These are phyloP conservation scores for Paecilomyces fulvus DNA, from an alignment of 2,329 filamentous ascomycete genomes.

Conservation along the genomic window DNA sequence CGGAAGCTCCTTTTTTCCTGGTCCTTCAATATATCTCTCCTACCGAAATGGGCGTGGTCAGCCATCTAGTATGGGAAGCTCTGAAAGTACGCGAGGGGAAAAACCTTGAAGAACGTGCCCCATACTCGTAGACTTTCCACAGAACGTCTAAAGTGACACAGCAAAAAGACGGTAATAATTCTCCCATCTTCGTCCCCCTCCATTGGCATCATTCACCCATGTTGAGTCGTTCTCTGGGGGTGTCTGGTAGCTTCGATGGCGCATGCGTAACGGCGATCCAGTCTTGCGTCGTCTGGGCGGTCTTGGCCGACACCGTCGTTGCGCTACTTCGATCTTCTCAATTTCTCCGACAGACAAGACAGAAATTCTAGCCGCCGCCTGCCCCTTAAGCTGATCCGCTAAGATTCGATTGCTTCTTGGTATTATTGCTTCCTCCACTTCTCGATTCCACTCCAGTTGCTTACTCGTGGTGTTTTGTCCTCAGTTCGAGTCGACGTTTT, in stretches of 20 bases:
- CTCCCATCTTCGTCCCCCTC: not conserved
- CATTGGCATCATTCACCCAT: not conserved
- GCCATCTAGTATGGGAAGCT: not conserved
- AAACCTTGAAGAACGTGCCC: not conserved
- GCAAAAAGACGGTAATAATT: not conserved
- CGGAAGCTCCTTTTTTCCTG: too few relatives aligned
- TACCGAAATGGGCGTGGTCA: not conserved
- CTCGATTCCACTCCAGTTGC: not conserved
- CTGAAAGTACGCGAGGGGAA: not conserved
- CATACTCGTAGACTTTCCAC: not conserved
- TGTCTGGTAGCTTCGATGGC: not conserved
- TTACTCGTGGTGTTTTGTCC: not conserved
- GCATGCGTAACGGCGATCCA: not conserved
- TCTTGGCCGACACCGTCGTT: not conserved
- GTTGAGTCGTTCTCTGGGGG: not conserved
- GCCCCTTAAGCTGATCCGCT: not conserved
- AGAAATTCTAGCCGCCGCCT: not conserved
- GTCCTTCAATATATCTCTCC: not conserved
- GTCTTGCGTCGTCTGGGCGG: not conserved
- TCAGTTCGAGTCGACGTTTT: not conserved
- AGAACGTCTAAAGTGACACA: not conserved
- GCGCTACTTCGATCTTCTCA: not conserved
- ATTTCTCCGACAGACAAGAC: not conserved
- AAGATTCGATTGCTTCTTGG: not conserved
- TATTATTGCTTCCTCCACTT: not conserved